phyloP scores from a whole-genome alignment of 176 grass and related monocot genomes.

The Musa itinerans region DNA sequence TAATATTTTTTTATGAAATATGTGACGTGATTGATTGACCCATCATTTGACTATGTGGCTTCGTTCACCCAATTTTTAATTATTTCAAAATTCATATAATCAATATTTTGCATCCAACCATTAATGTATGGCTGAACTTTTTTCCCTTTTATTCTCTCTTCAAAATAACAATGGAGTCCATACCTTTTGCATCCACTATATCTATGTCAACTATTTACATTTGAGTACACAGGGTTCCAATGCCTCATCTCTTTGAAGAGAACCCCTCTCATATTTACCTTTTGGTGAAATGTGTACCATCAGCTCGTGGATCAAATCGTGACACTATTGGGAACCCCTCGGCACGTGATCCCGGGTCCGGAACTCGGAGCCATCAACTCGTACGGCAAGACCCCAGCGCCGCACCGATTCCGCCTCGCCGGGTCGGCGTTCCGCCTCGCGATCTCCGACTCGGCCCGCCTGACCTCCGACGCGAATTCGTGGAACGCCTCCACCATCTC shows the following conservation, averaged over 20 bases:
- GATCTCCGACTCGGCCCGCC: conserved; percentile 64
- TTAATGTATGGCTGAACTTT: too few relatives aligned
- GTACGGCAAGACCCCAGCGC: conserved; percentile 83
- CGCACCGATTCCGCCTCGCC: conserved; percentile 50
- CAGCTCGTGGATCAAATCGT: conserved; percentile 26
- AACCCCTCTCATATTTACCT: not conserved
- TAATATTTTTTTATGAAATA: too few relatives aligned
- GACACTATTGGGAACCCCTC: conserved; percentile 85
- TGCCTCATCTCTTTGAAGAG: not conserved
- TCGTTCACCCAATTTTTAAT: too few relatives aligned
- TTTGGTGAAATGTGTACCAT: not conserved
- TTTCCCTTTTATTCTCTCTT: too few relatives aligned
- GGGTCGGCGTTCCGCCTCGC: conserved; percentile 50
- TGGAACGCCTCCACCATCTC: conserved; percentile 36
- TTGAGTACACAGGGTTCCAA: too few relatives aligned
- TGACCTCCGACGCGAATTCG: conserved; percentile 49
- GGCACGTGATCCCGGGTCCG: conserved; percentile 70
- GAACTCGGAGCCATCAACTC: conserved; percentile 83
- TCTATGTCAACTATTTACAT: too few relatives aligned
- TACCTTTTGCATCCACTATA: too few relatives aligned
- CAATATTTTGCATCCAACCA: too few relatives aligned
- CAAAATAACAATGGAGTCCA: too few relatives aligned
- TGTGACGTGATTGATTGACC: too few relatives aligned
- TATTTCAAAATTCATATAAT: too few relatives aligned
- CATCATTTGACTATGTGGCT: too few relatives aligned